Percentiles rank a stretch among this genome's conserved stretches.
Evolutionary conservation across 257 asterid species (phyloP).

Genomic region (Verbascum thapsus): DNA sequence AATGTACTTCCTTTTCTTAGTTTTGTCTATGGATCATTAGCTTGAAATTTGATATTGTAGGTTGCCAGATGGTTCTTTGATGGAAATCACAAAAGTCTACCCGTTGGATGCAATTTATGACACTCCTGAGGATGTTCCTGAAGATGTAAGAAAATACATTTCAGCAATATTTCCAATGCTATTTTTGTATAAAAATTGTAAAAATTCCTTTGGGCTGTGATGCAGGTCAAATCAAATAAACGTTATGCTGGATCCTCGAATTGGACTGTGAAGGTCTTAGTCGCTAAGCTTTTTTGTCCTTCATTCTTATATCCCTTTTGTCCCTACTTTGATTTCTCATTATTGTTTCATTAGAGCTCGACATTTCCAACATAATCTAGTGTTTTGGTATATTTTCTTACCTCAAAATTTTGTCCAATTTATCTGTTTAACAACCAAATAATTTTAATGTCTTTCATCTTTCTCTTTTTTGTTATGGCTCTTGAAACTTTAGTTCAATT

Average conservation of each 20-base stretch:
- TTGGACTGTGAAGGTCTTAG: conserved; percentile 91
- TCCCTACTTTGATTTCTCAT: neutral
- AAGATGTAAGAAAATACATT: conserved; percentile 59
- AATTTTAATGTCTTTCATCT: neutral
- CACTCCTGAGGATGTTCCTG: conserved; percentile 92
- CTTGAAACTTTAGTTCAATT: neutral
- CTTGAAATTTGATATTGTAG: conserved; percentile 41
- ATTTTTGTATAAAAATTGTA: neutral
- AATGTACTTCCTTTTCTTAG: neutral
- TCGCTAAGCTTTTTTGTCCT: conserved; percentile 15
- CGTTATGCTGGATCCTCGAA: conserved; percentile 86
- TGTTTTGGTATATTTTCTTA: conserved; percentile 1
- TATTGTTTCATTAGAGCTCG: neutral
- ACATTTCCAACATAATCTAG: neutral
- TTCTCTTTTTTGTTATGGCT: conserved; percentile 1
- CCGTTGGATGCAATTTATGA: conserved; percentile 95
- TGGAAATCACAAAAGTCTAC: conserved; percentile 89
- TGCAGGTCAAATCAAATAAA: conserved; percentile 84
- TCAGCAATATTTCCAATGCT: neutral
- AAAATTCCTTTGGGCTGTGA: conserved; percentile 15
- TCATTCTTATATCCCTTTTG: conserved; percentile 6
- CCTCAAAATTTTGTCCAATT: neutral
- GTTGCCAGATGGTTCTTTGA: conserved; percentile 94
- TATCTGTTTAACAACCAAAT: neutral
- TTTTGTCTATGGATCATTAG: conserved; percentile 24